Percentiles rank a stretch among this genome's conserved stretches.
Conservation (phyloP, 805 yeast genomes). For the Teunomyces lycoperdinae region DNA sequence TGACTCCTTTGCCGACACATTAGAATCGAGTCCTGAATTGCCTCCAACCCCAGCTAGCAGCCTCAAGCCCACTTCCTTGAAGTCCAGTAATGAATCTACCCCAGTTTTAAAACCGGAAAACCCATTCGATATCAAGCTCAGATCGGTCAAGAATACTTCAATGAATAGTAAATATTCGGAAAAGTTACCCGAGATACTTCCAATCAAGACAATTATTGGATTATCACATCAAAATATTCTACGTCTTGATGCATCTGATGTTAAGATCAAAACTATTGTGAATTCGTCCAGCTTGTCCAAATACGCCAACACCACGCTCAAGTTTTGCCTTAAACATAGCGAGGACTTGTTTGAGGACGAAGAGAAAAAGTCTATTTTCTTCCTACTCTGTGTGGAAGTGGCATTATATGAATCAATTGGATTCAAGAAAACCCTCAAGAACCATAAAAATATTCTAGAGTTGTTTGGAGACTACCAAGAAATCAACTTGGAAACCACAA, state of each 20-base stretch:
- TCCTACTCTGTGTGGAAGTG: slow-evolving; percentile 29
- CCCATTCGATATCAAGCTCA: slow-evolving; percentile 25
- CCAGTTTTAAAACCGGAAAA: slow-evolving; percentile 4
- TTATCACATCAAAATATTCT: slow-evolving; percentile 33
- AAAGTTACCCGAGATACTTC: slow-evolving; percentile 29
- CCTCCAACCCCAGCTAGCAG: slow-evolving; percentile 1
- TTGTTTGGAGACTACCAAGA: slow-evolving; percentile 29
- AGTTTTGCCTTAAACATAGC: slow-evolving; percentile 22
- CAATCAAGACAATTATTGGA: slow-evolving; percentile 37
- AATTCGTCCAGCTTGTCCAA: slow-evolving; percentile 30
- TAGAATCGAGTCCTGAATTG: neutral
- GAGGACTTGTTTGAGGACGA: slow-evolving; percentile 22
- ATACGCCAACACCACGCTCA: slow-evolving; percentile 26
- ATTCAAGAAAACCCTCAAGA: slow-evolving; percentile 23
- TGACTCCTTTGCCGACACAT: neutral
- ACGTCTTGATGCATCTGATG: slow-evolving; percentile 30
- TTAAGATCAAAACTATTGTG: slow-evolving; percentile 34
- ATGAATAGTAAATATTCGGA: slow-evolving; percentile 23
- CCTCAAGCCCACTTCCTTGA: neutral
- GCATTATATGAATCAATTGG: slow-evolving; percentile 38
- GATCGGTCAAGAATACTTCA: slow-evolving; percentile 20
- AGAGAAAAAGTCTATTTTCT: slow-evolving; percentile 20
- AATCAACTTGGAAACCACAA: slow-evolving; percentile 29
- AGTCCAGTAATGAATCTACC: neutral
- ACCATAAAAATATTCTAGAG: slow-evolving; percentile 24